Evolutionary conservation across 306 rosid species (phyloP).

Genomic region (Castanea sativa): DNA sequence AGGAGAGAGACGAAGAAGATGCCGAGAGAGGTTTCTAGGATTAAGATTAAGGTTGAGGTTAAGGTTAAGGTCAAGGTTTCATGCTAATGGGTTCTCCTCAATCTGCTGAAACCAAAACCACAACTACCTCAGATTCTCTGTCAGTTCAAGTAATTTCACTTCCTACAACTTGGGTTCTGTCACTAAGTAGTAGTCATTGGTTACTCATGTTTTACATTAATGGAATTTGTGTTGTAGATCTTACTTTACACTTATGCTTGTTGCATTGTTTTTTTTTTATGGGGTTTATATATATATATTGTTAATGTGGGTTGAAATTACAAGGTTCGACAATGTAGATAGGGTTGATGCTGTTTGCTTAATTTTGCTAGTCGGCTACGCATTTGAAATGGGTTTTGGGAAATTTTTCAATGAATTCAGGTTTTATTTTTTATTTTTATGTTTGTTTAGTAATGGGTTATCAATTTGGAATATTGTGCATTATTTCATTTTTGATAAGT

Average conservation of each 20-base stretch:
- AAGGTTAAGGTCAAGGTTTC: constrained; percentile 1
- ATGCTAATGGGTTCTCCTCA: constrained; percentile 51
- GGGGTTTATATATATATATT: too few relatives aligned
- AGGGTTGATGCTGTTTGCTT: too few relatives aligned
- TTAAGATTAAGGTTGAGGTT: not conserved
- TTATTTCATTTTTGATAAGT: not conserved
- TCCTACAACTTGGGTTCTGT: too few relatives aligned
- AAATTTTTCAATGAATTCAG: too few relatives aligned
- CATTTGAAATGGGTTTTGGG: too few relatives aligned
- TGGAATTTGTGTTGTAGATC: not conserved
- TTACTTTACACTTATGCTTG: not conserved
- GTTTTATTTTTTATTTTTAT: not conserved
- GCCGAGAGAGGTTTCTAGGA: constrained; percentile 23
- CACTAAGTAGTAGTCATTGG: not conserved
- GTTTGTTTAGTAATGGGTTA: not conserved
- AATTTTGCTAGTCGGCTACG: too few relatives aligned
- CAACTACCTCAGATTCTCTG: constrained; percentile 33
- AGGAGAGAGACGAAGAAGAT: constrained; percentile 17
- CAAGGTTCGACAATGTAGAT: too few relatives aligned
- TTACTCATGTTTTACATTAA: not conserved
- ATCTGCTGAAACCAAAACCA: constrained; percentile 24
- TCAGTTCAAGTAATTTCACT: constrained; percentile 41
- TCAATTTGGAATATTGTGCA: not conserved
- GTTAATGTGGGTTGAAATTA: not conserved
- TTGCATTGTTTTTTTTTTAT: not conserved